Base-by-base conservation (phyloP, 768 basidiomycete species). In the Infundibulicybe gibba region DNA sequence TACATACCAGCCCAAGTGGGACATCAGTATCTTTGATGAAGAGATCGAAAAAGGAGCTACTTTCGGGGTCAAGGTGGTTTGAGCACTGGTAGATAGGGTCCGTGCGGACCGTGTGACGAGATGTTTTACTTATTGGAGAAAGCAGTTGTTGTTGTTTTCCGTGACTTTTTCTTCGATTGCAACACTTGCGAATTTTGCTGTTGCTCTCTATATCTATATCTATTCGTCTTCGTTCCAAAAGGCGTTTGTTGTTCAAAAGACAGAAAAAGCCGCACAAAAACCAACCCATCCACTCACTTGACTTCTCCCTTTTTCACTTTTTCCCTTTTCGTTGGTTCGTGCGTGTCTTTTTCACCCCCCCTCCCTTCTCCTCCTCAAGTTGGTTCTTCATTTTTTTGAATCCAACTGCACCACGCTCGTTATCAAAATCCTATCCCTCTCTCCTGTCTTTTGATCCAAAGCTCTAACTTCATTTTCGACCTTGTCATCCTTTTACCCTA, bases 21-120 rank as follows among this genome's bases (percentile, higher is more conserved):
- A 80, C 56, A 77, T 93, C 63, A 76, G 84, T 61, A 62, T 87
- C 43, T 93, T 91, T 60, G 71, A 70, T 37, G 85, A 88, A 60
- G 69, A 70, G 16, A 66, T 66, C 32, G 89, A 91, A 72, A 61
- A 71, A 58, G 52, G 54, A 15, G 69, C 72, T 12, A 51, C 58
- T 16, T 48, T 66, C 53, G 57, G 59, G 44, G 59, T 68, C 49
- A 74, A 69, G 41, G 60, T 70, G 41, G 48, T 46, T 37, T 57
- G 37, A n/a, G n/a, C n/a, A n/a, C n/a, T n/a, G n/a, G n/a, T n/a
- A n/a, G n/a, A 20, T 13, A 21, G 42, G 42, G 20, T 25, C 25
- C 25, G 25, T 25, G 25, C 25, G 25, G 25, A 25, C 25, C 25
- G 25, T 25, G 25, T 25, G 25, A 25, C 25, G 25, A 25, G 25